Base-by-base conservation (phyloP, 495 filamentous ascomycete genomes). In the Penicillium cosmopolitanum region DNA sequence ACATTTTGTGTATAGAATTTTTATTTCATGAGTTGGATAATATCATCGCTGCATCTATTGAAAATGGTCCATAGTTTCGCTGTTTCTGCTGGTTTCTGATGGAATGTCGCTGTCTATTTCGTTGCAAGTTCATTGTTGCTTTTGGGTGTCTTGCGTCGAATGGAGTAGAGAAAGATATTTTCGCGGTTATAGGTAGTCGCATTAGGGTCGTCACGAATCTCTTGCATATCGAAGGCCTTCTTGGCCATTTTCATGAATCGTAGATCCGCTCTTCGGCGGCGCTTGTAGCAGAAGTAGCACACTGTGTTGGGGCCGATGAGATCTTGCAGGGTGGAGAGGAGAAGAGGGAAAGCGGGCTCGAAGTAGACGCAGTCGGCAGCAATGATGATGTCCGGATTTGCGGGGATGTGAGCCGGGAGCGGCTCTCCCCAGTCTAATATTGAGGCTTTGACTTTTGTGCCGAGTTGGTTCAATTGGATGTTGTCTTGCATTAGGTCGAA, bases 361-460 rank as follows among this genome's bases (percentile, higher is more conserved):
- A 96, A 96, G 80, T 98, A 98, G 51, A 96, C 92, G 77, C 95
- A 98, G 72, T 98, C 95, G 6, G 93, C 95, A 11, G 95, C 95
- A 11, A 98, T 83, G 56, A 98, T 85, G 43, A 94, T 78, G 60
- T 95, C 87, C 12, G 92, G 89, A 69, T 69, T 65, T 28, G 58
- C 38, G 12, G 78, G 78, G 12, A 80, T 73, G 35, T 56, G 53
- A 47, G 60, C 55, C 15, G 77, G 70, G 50, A 75, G 52, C n/a
- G 70, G 70, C 44, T 73, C 68, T 4, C 83, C 83, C 93, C 93
- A 97, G 64, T 95, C 86, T 61, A 96, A 77, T 11, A 95, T 75
- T 43, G 79, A 68, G 2, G 90, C 80, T 53, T 79, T 75, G 48
- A 88, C 87, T 43, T 72, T 79, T 2, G 77, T 72, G n/a, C 84